Evolutionary conservation across 805 yeast species (phyloP), one percentile per base, ranked within the genome.

Genomic region (Cyberlindnera sargentensis): DNA sequence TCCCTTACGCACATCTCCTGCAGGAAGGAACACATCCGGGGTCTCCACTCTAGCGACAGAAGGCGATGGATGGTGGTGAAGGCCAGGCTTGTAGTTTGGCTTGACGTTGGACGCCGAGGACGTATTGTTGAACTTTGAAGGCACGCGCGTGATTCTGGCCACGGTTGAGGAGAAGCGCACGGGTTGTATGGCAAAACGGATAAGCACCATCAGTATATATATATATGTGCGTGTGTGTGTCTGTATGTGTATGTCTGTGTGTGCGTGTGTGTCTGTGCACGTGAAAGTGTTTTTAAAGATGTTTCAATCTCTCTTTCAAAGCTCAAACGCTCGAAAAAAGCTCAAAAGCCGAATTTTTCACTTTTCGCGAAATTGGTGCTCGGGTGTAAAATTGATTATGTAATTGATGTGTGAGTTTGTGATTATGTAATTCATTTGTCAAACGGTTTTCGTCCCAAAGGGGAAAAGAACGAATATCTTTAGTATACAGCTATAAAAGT

Each of bases 21-120:
- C 50, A 8, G 93, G 88, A 44, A 86, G 61, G 59, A 86, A 86
- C 3, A 80, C 78, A 41, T 70, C 71, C 15, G 95, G 95, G 3
- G 93, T 59, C 67, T 73, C 62, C 65, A 45, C 71, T 65, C 9
- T 74, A 63, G 27, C 82, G 70, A 10, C 73, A 3, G 90, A 75
- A 25, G 88, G 89, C 35, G 87, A 74, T 20, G 80, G 81, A 49
- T 75, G 71, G 54, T 67, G 70, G 34, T 78, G 75, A 27, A 85
- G 64, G 5, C 91, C 91, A 25, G 74, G 65, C 27, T 35, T 34
- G 46, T 76, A 75, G 51, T 75, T 74, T 61, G 83, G 78, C 58
- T 82, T 84, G 53, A 56, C 51, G 43, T 56, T 56, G 33, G 72
- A 75, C 7, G 87, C 81, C 24, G 91, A 83, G 45, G 79, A 68